phyloP scores from a whole-genome alignment of 2,329 filamentous ascomycete species.

The Huntiella savannae region DNA sequence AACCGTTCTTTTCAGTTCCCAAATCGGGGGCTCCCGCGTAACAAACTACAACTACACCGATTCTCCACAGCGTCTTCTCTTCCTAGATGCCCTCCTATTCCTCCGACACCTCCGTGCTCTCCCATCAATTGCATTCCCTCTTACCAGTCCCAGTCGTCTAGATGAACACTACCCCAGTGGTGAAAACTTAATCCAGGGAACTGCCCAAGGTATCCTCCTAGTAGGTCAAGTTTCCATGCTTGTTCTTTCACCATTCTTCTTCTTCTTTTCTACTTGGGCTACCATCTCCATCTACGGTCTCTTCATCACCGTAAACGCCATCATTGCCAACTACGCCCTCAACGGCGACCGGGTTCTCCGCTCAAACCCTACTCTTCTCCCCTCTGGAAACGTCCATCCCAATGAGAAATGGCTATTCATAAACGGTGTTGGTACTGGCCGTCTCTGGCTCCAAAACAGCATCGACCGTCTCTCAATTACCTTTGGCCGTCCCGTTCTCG shows the following conservation, averaged over 20 bases:
- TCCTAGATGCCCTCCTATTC: slow-evolving; percentile 7
- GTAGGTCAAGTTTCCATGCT: slow-evolving; percentile 44
- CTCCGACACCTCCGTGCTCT: slow-evolving; percentile 35
- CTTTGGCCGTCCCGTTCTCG: slow-evolving; percentile 50
- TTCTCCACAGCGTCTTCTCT: slow-evolving; percentile 29
- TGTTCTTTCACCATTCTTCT: slow-evolving; percentile 30
- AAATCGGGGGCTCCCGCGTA: slow-evolving; percentile 36
- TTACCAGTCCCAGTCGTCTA: slow-evolving; percentile 31
- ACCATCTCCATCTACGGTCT: slow-evolving; percentile 21
- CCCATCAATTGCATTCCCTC: slow-evolving; percentile 42
- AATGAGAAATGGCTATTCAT: slow-evolving; percentile 65
- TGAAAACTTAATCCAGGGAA: slow-evolving; percentile 36
- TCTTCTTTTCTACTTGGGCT: slow-evolving; percentile 31
- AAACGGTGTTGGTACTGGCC: slow-evolving; percentile 48
- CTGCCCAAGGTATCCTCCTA: slow-evolving; percentile 37
- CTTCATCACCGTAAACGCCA: slow-evolving; percentile 31
- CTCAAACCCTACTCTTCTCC: slow-evolving; percentile 34
- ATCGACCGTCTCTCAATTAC: slow-evolving; percentile 52
- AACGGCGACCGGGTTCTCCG: slow-evolving; percentile 30
- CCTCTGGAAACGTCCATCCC: slow-evolving; percentile 28
- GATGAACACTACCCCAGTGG: slow-evolving; percentile 44
- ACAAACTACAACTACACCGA: slow-evolving; percentile 44
- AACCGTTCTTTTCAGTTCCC: slow-evolving; percentile 38
- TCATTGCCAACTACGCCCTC: slow-evolving; percentile 28
- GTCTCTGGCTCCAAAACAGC: slow-evolving; percentile 51